Conservation (phyloP, 2,329 filamentous ascomycete species). For the Phialophora tarda region DNA sequence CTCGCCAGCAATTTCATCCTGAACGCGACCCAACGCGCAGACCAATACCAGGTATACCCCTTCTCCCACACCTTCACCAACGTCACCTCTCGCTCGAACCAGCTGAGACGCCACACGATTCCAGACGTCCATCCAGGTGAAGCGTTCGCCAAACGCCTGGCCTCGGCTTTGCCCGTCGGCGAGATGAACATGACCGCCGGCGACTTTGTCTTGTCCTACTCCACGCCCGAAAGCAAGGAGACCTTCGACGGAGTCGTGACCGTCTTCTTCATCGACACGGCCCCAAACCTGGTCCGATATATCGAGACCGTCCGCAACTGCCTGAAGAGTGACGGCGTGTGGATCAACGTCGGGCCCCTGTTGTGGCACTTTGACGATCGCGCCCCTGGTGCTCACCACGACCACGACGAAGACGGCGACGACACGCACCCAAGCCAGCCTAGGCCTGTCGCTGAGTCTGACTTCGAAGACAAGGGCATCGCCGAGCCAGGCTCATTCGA, state of each 20-base stretch:
- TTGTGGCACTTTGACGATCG: constrained; percentile 94
- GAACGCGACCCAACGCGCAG: constrained; percentile 60
- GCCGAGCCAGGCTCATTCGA: constrained; percentile 90
- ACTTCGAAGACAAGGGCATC: constrained; percentile 63
- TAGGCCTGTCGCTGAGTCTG: constrained; percentile 52
- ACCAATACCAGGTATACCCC: constrained; percentile 76
- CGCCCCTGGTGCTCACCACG: constrained; percentile 63
- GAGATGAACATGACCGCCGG: constrained; percentile 91
- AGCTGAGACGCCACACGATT: constrained; percentile 73
- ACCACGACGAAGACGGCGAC: constrained; percentile 41
- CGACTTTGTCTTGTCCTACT: constrained; percentile 88
- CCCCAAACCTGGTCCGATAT: constrained; percentile 89
- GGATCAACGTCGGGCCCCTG: constrained; percentile 88
- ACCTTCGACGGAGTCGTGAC: constrained; percentile 82
- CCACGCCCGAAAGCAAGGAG: constrained; percentile 62
- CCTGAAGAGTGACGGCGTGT: constrained; percentile 75
- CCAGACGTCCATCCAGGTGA: constrained; percentile 79
- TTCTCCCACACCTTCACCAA: constrained; percentile 92
- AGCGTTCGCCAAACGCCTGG: constrained; percentile 52
- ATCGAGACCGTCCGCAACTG: constrained; percentile 82
- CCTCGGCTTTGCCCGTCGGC: constrained; percentile 53
- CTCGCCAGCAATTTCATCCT: constrained; percentile 72
- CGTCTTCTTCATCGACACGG: constrained; percentile 97
- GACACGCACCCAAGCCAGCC: constrained; percentile 53
- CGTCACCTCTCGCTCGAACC: constrained; percentile 72